Conservation (phyloP, 768 basidiomycete species). For the Amanita subjunquillea region DNA sequence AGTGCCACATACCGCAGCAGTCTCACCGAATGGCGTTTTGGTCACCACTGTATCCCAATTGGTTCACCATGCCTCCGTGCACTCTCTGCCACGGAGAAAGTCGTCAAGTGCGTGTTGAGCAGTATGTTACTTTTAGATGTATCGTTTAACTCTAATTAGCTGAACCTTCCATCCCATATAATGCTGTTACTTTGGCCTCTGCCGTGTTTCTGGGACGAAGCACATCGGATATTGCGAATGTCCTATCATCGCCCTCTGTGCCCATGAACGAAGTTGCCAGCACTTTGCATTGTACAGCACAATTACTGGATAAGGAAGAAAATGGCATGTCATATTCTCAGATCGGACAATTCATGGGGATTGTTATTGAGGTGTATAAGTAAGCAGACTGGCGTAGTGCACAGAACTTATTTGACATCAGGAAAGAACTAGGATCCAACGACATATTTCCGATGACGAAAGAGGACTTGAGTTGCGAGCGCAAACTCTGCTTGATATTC, state of each 20-base stretch:
- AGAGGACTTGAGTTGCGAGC: slow-evolving; percentile 34
- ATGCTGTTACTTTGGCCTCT: slow-evolving; percentile 19
- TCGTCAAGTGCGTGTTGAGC: slow-evolving; percentile 8
- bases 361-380: slow-evolving; percentile 41
- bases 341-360: slow-evolving; percentile 31
- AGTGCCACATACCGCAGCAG: slow-evolving; percentile 49
- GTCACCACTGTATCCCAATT: slow-evolving; percentile 14
- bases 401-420: slow-evolving; percentile 3
- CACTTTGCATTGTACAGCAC: slow-evolving; percentile 35
- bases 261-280: slow-evolving; percentile 32
- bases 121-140: neutral
- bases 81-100: slow-evolving; percentile 30
- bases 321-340: slow-evolving; percentile 28
- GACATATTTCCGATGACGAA: slow-evolving; percentile 14
- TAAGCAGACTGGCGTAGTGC: slow-evolving; percentile 14
- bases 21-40: slow-evolving; percentile 52
- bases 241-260: slow-evolving; percentile 33
- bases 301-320: slow-evolving; percentile 33
- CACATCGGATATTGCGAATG: slow-evolving; percentile 51
- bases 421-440: slow-evolving; percentile 12
- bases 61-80: slow-evolving; percentile 15
- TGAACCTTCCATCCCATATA: slow-evolving; percentile 11
- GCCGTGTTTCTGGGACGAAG: slow-evolving; percentile 43
- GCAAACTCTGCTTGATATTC: slow-evolving; percentile 56
- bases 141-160: neutral